These are phyloP conservation scores for Solanum ossicruentum DNA, from an alignment of 257 asterid species.

Conservation along the genomic window DNA sequence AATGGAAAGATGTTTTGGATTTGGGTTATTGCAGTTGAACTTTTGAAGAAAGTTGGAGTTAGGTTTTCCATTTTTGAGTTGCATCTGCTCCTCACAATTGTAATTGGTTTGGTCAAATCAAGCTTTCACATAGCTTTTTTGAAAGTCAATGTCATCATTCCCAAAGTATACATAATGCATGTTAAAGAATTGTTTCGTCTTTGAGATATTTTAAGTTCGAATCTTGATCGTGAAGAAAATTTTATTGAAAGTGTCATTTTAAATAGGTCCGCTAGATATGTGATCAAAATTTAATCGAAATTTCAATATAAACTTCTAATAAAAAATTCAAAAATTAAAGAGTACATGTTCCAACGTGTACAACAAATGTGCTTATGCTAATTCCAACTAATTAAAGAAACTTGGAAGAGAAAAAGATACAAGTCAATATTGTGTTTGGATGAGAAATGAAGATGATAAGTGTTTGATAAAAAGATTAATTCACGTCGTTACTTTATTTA, in stretches of 20 bases:
- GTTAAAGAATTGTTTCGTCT: too few species aligned
- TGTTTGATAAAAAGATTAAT: neutral
- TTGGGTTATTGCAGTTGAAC: neutral
- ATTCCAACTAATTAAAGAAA: neutral
- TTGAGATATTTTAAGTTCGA: too few species aligned
- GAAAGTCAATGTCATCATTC: neutral
- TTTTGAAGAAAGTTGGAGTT: neutral
- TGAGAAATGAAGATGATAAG: neutral
- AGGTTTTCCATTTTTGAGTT: neutral
- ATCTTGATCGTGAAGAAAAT: too few species aligned
- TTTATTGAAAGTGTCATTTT: rapidly evolving
- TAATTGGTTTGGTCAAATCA: neutral
- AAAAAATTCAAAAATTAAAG: too few species aligned
- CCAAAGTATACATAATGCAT: neutral
- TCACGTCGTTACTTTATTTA: neutral
- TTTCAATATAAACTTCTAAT: too few species aligned
- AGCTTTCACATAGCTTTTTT: neutral
- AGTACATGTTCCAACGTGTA: neutral
- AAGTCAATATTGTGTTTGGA: neutral
- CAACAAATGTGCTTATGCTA: neutral
- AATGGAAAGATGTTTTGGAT: neutral
- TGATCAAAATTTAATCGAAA: too few species aligned
- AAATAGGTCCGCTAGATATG: too few species aligned
- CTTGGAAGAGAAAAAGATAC: neutral
- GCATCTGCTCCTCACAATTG: neutral